Conservation (phyloP, 73 alveolate genomes). For the Breviolum minutum region DNA sequence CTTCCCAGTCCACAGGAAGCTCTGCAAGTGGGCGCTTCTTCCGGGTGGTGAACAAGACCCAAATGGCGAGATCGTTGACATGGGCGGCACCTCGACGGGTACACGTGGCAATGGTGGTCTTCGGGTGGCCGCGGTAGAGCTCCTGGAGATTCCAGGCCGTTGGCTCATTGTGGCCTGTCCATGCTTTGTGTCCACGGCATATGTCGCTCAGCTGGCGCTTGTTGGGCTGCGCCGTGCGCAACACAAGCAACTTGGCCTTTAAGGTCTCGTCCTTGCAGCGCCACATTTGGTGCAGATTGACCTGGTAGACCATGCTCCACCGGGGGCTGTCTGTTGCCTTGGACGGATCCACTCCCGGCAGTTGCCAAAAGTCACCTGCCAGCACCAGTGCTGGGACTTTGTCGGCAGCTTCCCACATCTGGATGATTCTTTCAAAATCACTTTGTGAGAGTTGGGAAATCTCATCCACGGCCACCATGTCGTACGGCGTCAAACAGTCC, state of each 20-base stretch:
- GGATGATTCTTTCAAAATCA: background rate
- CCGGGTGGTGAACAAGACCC: background rate
- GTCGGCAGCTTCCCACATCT: constrained; percentile 6
- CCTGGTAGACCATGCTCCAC: background rate
- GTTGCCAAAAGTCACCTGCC: background rate
- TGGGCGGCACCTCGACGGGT: background rate
- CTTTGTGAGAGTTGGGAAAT: background rate
- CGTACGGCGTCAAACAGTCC: background rate
- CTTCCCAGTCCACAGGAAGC: constrained; percentile 13
- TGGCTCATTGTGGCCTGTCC: background rate
- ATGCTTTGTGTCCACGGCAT: background rate
- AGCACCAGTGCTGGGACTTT: background rate
- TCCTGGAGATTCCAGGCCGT: background rate
- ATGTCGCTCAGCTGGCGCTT: background rate
- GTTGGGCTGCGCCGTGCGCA: background rate
- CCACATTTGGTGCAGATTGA: background rate
- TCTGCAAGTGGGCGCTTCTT: background rate
- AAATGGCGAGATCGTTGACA: background rate
- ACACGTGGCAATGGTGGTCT: background rate
- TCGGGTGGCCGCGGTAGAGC: background rate
- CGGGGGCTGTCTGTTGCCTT: background rate
- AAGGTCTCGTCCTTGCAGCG: constrained; percentile 3
- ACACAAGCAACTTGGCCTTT: too few species aligned
- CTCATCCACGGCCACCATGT: background rate
- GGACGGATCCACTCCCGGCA: background rate